Conservation (phyloP, 2,329 filamentous ascomycete genomes). For the Nothophaeocryptopus gaeumannii region DNA sequence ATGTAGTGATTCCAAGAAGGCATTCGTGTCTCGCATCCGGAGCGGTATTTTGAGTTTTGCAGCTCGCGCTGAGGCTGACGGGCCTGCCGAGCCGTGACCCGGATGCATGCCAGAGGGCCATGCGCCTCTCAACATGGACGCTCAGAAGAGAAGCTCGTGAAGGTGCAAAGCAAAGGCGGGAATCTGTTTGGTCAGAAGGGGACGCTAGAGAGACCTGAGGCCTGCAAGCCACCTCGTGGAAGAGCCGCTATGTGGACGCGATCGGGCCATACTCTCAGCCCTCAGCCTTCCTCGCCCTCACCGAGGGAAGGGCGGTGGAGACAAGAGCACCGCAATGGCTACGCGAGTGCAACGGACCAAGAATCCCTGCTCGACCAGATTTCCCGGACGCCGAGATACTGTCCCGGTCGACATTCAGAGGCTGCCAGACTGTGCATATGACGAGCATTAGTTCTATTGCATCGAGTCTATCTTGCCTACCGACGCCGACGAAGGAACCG, state of each 20-base stretch:
- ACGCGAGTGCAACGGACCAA: too few relatives aligned
- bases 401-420: too few relatives aligned
- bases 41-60: constrained; percentile 8
- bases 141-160: not conserved
- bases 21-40: constrained; percentile 7
- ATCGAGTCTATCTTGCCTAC: too few relatives aligned
- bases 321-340: not conserved
- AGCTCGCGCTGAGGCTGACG: constrained; percentile 16
- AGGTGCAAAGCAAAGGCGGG: constrained; percentile 5
- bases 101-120: too few relatives aligned
- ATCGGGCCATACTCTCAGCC: constrained; percentile 10
- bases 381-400: too few relatives aligned
- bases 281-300: constrained; percentile 7
- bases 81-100: not conserved
- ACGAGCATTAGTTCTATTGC: too few relatives aligned
- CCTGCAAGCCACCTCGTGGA: constrained; percentile 15
- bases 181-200: constrained; percentile 1
- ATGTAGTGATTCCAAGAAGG: constrained; percentile 2
- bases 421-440: too few relatives aligned
- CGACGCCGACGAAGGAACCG: too few relatives aligned
- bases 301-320: constrained; percentile 9
- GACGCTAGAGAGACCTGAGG: constrained; percentile 5
- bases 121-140: too few relatives aligned
- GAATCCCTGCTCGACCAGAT: too few relatives aligned
- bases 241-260: not conserved